Conservation (phyloP, 176 grass and related monocot genomes). For the Rhipidocladum racemiflorum region DNA sequence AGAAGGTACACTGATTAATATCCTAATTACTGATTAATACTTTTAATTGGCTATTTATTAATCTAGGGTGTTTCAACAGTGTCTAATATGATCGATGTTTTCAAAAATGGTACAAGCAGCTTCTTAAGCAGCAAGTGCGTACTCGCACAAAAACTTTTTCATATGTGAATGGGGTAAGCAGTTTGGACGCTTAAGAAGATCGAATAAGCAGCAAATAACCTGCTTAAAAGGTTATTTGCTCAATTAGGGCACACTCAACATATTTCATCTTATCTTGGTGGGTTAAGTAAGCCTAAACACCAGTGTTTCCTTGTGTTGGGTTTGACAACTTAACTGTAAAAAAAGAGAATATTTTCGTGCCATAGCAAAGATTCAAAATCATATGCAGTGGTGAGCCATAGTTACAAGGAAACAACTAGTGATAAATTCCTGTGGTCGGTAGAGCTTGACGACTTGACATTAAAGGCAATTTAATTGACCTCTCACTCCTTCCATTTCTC, state of each 20-base stretch:
- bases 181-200: not conserved
- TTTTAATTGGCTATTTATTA: too few species aligned
- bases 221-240: not conserved
- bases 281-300: not conserved
- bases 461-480: not conserved
- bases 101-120: not conserved
- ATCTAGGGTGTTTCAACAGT: too few species aligned
- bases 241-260: not conserved
- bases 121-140: slow-evolving; percentile 1
- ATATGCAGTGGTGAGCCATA: not conserved
- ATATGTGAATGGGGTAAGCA: not conserved
- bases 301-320: slow-evolving; percentile 6
- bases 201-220: not conserved
- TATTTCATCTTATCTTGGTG: not conserved
- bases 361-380: not conserved
- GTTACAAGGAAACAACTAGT: not conserved
- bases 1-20: too few species aligned
- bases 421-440: not conserved
- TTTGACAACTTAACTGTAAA: not conserved
- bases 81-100: not conserved
- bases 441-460: not conserved
- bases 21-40: too few species aligned
- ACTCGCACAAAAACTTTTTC: not conserved
- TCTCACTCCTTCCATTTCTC: slow-evolving; percentile 2
- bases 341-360: not conserved